Evolutionary conservation across 2,329 filamentous ascomycete species (phyloP), one percentile per base, ranked within the genome.

Genomic region (Didymella glomerata): DNA sequence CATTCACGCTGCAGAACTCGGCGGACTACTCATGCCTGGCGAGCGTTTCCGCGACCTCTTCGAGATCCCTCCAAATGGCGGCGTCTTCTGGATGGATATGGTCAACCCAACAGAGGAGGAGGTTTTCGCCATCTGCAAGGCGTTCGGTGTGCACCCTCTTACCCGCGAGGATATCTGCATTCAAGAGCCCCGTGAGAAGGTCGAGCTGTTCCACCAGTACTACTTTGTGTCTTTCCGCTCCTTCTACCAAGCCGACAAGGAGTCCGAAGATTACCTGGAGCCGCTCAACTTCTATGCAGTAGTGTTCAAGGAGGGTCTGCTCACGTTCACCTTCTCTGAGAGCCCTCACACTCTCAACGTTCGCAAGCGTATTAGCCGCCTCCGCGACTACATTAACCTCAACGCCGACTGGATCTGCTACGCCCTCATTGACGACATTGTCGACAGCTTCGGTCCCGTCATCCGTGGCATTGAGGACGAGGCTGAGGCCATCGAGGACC

Each of bases 401-500:
- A 96, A 92, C 74, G 93, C 93, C 68, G 95, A 99, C 79, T 99
- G 96, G 94, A 96, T 98, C 68, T 99, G 95, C 82, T 99, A 99
- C 75, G 95, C 95, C 42, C 85, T 99, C 73, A 98, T 99, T 75
- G 95, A 99, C 77, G 92, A 99, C 74, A 99, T 99, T 73, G 95
- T 98, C 60, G 95, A 99, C 80, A 92, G 88, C 22, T 99, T 98
- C 72, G 93, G 91, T 0, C 94, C 94, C 14, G 88, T 93, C 28
- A 96, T 99, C 64, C 88, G 88, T 56, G 89, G 91, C 54, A 90
- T 97, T 50, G 95, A 99, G 79, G 79, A 87, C 18, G 92, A 97
- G 70, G 93, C 94, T 1, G 95, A 99, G 75, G 86, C 87, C 11
- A 97, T 99, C 60, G 95, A 99, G 76, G 95, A 99, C 68, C 90